Evolutionary conservation across 2,329 filamentous ascomycete genomes (phyloP), one percentile per base, ranked within the genome.

Genomic region (Sporothrix brasiliensis): DNA sequence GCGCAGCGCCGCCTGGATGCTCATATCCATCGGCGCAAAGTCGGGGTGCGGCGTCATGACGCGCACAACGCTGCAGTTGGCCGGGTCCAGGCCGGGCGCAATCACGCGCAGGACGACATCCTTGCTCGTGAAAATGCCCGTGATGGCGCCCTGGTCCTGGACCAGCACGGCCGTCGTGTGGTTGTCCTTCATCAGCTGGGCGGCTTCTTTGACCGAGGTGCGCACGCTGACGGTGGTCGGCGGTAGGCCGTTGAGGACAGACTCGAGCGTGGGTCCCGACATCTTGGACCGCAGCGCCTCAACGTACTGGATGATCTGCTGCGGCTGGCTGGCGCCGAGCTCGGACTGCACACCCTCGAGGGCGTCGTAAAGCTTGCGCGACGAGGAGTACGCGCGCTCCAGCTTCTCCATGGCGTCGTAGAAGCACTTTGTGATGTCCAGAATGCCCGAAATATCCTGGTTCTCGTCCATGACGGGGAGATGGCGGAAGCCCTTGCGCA

Each of bases 321-420:
- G 94, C 14, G 95, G 95, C 80, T 99, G 95, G 78, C 92, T 97
- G 68, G 94, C 91, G 53, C 95, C 95, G 49, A 99, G 86, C 81
- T 99, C 95, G 1, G 94, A 97, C 82, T 99, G 95, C 3, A 99
- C 95, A 80, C 95, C 95, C 82, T 99, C 95, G 71, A 99, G 84
- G 47, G 95, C 95, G 84, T 98, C 95, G 80, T 99, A 98, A 27
- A 99, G 87, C 81, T 97, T 97, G 75, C 95, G 89, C n/a, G 95
- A 99, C 19, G 95, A 98, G 74, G 93, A 93, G 80, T 99, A 99
- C 67, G 95, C 95, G 67, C 95, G 91, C 84, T 99, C 95, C 72
- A 99, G 84, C 85, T 99, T 99, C 85, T 99, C 95, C 95, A 99
- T 99, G 56, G 95, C 95, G 82, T 99, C 95, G 82, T 99, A 99